Evolutionary conservation across 2,329 filamentous ascomycete species (phyloP).

Genomic region (Scopulariopsis brevicaulis): DNA sequence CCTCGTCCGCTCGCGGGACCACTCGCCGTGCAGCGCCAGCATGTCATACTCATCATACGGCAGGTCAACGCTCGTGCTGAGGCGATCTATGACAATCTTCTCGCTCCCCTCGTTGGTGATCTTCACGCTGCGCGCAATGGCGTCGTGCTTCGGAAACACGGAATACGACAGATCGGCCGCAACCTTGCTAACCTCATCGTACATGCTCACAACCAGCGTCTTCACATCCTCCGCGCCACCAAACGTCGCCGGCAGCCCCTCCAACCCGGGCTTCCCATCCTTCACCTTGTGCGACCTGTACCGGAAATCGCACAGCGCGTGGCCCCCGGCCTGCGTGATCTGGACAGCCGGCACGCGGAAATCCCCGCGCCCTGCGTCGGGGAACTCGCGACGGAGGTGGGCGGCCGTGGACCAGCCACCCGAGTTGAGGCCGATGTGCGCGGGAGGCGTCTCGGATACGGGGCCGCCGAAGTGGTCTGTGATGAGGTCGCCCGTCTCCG

Average conservation of each 20-base stretch:
- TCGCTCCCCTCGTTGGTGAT: conserved; percentile 46
- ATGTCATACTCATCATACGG: conserved; percentile 50
- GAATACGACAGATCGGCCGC: conserved; percentile 51
- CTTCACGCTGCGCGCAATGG: conserved; percentile 48
- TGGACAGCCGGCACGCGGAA: conserved; percentile 50
- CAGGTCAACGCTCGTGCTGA: conserved; percentile 51
- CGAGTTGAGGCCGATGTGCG: conserved; percentile 22
- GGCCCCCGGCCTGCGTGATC: conserved; percentile 45
- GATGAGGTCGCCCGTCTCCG: conserved; percentile 40
- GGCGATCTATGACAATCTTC: conserved; percentile 40
- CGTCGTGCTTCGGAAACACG: conserved; percentile 49
- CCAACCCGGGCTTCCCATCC: conserved; percentile 42
- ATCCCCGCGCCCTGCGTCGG: conserved; percentile 52
- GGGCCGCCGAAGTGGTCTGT: conserved; percentile 51
- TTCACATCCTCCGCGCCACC: conserved; percentile 42
- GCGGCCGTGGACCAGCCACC: conserved; percentile 40
- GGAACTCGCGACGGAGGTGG: conserved; percentile 48
- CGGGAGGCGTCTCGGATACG: conserved; percentile 37
- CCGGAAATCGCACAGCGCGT: conserved; percentile 45
- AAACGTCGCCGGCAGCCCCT: conserved; percentile 48
- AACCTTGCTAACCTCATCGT: conserved; percentile 46
- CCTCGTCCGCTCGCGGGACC: conserved; percentile 45
- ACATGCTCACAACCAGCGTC: conserved; percentile 44
- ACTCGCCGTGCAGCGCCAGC: conserved; percentile 51
- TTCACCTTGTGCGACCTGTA: conserved; percentile 46